Evolutionary conservation across 1,139 yeast genomes (phyloP), one percentile per base, ranked within the genome.

Genomic region (Groenewaldozyma auringiensis): DNA sequence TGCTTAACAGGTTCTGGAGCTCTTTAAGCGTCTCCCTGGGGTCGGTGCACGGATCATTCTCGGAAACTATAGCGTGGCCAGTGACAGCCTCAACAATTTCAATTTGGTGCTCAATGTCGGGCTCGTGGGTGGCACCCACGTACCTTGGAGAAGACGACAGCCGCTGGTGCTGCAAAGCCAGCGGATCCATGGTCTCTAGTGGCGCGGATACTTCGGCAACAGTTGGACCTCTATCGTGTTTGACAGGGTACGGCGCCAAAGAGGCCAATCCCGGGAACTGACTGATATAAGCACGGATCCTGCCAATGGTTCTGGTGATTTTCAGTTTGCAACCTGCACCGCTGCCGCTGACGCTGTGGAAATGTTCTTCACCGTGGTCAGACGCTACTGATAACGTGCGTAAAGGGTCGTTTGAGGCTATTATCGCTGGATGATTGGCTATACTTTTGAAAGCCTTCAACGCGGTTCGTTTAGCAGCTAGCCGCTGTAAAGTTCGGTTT

Each of bases 1-100:
- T 41, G 33, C 42, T 47, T 22, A 54, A 46, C 36, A 49, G 50
- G 6, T n/a, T 31, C 18, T 41, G 40, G 20, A 44, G 41, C 32
- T 44, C 40, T 18, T 31, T 29, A 9, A 39, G n/a, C n/a, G 37
- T 22, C 9, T 40, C 41, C 14, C 21, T 31, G 2, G 16, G 41
- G n/a, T 32, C 36, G 25, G 4, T 16, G 16, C 22, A 16, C 4
- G 22, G n/a, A 20, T 16, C 22, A 9, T 18, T 18, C 6, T 16
- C 22, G n/a, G n/a, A n/a, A 17, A 35, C 38, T 17, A 35, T 17
- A 4, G 16, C 25, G 25, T 17, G 21, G 16, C 22, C 38, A 17
- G 22, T 18, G 25, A 20, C 22, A 4, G n/a, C 25, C 6, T 16
- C 22, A 17, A 35, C 38, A 4, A 35, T 17, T 17, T 35, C 25